Evolutionary conservation across 768 basidiomycete species (phyloP).

Genomic region (Omphalotus guepiniiformis): DNA sequence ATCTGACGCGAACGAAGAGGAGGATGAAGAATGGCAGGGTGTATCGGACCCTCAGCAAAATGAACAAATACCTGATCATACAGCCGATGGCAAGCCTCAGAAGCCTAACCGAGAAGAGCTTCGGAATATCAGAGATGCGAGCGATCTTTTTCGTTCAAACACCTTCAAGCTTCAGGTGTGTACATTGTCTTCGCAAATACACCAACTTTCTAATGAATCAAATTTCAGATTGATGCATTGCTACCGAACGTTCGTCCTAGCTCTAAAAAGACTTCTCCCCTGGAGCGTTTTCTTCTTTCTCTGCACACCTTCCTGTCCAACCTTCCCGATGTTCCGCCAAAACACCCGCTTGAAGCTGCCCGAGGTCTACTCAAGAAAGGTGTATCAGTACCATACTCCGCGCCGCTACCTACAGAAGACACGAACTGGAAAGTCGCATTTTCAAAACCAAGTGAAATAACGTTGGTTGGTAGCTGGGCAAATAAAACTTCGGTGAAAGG

Average conservation of each 20-base stretch:
- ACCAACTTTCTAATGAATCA: conserved; percentile 11
- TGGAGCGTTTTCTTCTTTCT: conserved; percentile 64
- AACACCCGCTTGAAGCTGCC: conserved; percentile 66
- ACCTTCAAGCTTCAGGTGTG: conserved; percentile 82
- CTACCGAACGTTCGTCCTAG: conserved; percentile 74
- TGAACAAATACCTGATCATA: neutral
- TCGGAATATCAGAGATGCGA: conserved; percentile 65
- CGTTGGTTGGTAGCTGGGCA: conserved; percentile 84
- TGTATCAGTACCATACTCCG: conserved; percentile 62
- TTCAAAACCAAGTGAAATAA: conserved; percentile 70
- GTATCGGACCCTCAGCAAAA: conserved; percentile 8
- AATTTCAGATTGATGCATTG: conserved; percentile 67
- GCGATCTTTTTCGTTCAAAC: conserved; percentile 69
- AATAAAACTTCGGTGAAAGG: conserved; percentile 71
- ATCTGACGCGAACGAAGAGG: conserved; percentile 6
- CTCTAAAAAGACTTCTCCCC: conserved; percentile 44
- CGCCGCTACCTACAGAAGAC: conserved; percentile 69
- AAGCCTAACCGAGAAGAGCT: conserved; percentile 69
- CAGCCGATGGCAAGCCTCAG: conserved; percentile 26
- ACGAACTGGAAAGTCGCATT: conserved; percentile 89
- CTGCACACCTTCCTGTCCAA: conserved; percentile 64
- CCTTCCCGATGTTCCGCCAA: conserved; percentile 51
- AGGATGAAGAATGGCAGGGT: conserved; percentile 14
- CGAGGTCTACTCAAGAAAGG: conserved; percentile 47
- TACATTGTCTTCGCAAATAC: neutral